A percentile compares a stretch with the other conserved stretches of the same genome.
phyloP scores from a whole-genome alignment of 2,329 filamentous ascomycete genomes.

The Fusarium beomiforme region DNA sequence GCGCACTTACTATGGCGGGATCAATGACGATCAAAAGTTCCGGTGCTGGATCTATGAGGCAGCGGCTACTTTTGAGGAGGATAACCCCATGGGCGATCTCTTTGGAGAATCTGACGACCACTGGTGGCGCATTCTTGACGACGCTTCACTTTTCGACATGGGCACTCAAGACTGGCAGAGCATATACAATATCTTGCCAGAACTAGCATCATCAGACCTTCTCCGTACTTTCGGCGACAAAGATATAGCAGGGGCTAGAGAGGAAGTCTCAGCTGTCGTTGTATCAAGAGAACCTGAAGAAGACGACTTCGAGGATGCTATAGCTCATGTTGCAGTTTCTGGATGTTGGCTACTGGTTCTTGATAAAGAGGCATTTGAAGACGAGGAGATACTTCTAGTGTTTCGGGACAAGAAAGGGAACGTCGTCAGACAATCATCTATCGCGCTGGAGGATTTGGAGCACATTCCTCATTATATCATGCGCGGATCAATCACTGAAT shows the following conservation, averaged over 20 bases:
- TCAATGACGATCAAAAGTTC: neutral
- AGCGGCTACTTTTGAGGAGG: neutral
- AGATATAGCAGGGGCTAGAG: neutral
- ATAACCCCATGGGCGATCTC: neutral
- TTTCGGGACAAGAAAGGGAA: neutral
- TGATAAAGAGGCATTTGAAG: neutral
- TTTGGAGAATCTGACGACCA: neutral
- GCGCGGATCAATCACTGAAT: neutral
- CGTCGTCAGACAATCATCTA: neutral
- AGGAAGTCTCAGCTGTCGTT: fast-evolving
- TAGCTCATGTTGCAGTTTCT: neutral
- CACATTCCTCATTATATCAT: neutral
- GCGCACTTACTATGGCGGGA: neutral
- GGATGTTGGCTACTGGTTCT: neutral
- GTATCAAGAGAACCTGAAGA: neutral
- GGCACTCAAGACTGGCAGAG: neutral
- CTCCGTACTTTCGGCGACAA: neutral
- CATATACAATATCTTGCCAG: neutral
- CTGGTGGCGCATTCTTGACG: neutral
- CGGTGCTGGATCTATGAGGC: neutral
- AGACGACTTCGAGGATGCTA: neutral
- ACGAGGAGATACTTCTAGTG: neutral
- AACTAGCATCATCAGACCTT: neutral
- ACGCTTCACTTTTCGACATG: neutral
- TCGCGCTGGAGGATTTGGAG: fast-evolving